phyloP scores from a whole-genome alignment of 2,329 filamentous ascomycete species.

The Trichoderma aggressivum region DNA sequence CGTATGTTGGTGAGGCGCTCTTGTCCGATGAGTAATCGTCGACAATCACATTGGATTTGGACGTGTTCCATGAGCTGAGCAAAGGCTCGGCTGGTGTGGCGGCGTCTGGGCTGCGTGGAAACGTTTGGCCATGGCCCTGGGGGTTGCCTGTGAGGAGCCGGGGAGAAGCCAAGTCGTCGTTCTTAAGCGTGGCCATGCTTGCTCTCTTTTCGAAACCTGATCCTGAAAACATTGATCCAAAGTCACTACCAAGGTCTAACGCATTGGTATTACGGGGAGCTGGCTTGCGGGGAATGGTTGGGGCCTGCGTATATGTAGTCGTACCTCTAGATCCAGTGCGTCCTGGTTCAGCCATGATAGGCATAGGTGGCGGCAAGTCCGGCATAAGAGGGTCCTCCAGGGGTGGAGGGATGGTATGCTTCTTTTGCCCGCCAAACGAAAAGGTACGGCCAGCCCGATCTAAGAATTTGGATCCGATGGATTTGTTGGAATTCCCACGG shows the following conservation, averaged over 20 bases:
- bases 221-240: conserved; percentile 52
- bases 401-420: conserved; percentile 35
- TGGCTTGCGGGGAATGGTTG: conserved; percentile 49
- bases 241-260: conserved; percentile 56
- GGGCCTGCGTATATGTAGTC: conserved; percentile 49
- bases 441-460: conserved; percentile 57
- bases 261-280: conserved; percentile 38
- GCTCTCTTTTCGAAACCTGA: conserved; percentile 54
- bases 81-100: conserved; percentile 43
- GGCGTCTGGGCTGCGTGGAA: conserved; percentile 45
- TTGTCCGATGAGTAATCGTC: conserved; percentile 40
- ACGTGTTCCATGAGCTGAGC: conserved; percentile 51
- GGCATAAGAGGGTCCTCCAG: conserved; percentile 30
- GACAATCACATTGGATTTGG: conserved; percentile 40
- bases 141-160: conserved; percentile 48
- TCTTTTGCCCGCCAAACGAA: conserved; percentile 57
- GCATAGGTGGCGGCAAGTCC: conserved; percentile 39
- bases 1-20: conserved; percentile 36
- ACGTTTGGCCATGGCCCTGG: conserved; percentile 36
- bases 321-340: conserved; percentile 45
- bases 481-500: conserved; percentile 43
- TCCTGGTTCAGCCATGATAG: conserved; percentile 32
- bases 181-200: conserved; percentile 48
- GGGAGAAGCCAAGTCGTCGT: conserved; percentile 37
- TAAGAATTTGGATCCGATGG: conserved; percentile 49